Conservation (phyloP, 805 yeast genomes). For the Lachancea sp. region DNA sequence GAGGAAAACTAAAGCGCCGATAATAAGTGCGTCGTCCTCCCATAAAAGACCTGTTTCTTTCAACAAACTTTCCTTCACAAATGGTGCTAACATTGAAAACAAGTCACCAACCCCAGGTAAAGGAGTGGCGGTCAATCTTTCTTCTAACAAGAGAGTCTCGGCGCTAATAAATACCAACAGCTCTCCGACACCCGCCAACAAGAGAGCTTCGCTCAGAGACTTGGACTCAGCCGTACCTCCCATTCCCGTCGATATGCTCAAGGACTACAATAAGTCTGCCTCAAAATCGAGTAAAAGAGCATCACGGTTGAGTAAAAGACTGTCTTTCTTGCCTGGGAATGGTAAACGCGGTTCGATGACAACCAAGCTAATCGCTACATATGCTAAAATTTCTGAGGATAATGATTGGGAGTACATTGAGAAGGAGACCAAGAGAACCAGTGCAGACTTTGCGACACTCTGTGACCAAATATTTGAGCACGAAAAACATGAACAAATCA, state of each 20-base stretch:
- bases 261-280: constrained; percentile 13
- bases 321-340: constrained; percentile 33
- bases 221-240: constrained; percentile 24
- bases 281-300: constrained; percentile 15
- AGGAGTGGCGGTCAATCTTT: constrained; percentile 24
- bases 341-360: constrained; percentile 66
- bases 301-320: constrained; percentile 31
- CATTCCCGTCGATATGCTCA: constrained; percentile 21
- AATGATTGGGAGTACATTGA: constrained; percentile 65
- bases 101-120: constrained; percentile 17
- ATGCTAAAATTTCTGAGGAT: constrained; percentile 61
- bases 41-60: constrained; percentile 46
- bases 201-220: constrained; percentile 23
- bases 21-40: constrained; percentile 43
- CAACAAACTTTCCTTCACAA: constrained; percentile 29
- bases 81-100: constrained; percentile 19
- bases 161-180: constrained; percentile 15
- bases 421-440: constrained; percentile 66
- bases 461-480: constrained; percentile 74
- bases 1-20: constrained; percentile 37
- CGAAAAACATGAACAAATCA: constrained; percentile 55
- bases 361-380: constrained; percentile 60
- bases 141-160: constrained; percentile 27
- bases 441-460: constrained; percentile 69
- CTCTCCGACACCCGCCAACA: constrained; percentile 31